Conservation (phyloP, 2,329 filamentous ascomycete genomes). For the Penicillium hordei region DNA sequence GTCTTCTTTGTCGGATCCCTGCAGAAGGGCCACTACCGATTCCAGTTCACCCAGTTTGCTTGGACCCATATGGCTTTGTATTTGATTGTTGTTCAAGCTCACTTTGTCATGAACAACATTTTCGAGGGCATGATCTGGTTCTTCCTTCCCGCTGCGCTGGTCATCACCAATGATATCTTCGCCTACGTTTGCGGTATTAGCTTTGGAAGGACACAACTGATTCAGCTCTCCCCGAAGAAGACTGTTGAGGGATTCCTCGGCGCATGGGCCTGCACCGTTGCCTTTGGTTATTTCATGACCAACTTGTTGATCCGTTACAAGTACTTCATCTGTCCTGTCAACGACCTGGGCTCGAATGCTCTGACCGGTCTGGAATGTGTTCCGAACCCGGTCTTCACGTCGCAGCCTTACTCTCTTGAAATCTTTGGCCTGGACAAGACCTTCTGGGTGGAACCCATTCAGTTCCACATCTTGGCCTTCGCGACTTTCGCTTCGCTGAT, state of each 20-base stretch:
- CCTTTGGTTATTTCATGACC: constrained; percentile 79
- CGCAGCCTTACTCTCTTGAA: constrained; percentile 69
- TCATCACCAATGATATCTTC: constrained; percentile 98
- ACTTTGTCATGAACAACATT: constrained; percentile 99
- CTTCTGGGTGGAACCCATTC: constrained; percentile 79
- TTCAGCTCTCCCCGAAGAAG: constrained; percentile 98
- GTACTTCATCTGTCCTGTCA: constrained; percentile 98
- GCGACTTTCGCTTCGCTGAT: constrained; percentile 95
- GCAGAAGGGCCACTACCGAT: constrained; percentile 93
- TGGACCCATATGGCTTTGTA: constrained; percentile 99
- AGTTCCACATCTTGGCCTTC: constrained; percentile 87
- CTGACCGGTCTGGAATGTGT: constrained; percentile 87
- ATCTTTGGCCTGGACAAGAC: constrained; percentile 71
- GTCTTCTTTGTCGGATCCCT: constrained; percentile 96
- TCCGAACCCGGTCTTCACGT: constrained; percentile 86
- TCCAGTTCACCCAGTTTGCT: constrained; percentile 98
- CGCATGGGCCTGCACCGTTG: constrained; percentile 91
- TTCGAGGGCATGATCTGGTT: constrained; percentile 99
- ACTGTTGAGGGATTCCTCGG: constrained; percentile 96
- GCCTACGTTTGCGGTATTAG: constrained; percentile 97
- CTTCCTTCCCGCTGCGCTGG: constrained; percentile 88
- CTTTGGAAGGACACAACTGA: constrained; percentile 92
- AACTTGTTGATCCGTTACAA: constrained; percentile 85
- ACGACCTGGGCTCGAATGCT: constrained; percentile 90
- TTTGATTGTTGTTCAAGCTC: constrained; percentile 94